Conservation (phyloP, 140 eudicot genomes). For the Bidens hawaiensis region DNA sequence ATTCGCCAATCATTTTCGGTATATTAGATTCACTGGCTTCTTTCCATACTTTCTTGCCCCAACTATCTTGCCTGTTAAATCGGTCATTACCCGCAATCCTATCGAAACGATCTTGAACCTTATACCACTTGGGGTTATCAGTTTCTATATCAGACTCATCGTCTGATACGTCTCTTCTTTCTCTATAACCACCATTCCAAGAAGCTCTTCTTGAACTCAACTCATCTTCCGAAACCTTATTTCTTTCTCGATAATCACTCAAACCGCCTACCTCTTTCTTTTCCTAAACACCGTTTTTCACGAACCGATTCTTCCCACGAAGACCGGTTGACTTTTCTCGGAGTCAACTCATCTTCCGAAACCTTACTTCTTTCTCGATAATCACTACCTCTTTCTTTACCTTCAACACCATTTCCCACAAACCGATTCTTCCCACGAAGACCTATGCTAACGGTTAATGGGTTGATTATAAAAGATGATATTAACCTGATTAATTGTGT, state of each 20-base stretch:
- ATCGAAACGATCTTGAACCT: slow-evolving; percentile 46
- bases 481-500: too few relatives aligned
- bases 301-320: slow-evolving; percentile 83
- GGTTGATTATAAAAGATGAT: too few relatives aligned
- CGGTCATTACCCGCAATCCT: slow-evolving; percentile 32
- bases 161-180: slow-evolving; percentile 16
- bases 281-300: slow-evolving; percentile 32
- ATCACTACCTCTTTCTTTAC: slow-evolving; percentile 32
- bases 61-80: slow-evolving; percentile 70
- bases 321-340: slow-evolving; percentile 44
- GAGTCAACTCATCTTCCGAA: slow-evolving; percentile 34
- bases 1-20: slow-evolving; percentile 86
- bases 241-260: slow-evolving; percentile 23
- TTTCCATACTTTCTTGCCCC: slow-evolving; percentile 84
- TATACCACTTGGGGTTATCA: slow-evolving; percentile 71
- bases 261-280: slow-evolving; percentile 26
- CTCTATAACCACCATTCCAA: too few relatives aligned
- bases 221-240: slow-evolving; percentile 31
- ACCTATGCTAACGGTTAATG: too few relatives aligned
- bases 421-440: slow-evolving; percentile 69
- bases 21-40: slow-evolving; percentile 79
- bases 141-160: slow-evolving; percentile 43
- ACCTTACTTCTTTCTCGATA: slow-evolving; percentile 8
- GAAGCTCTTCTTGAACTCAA: slow-evolving; percentile 29
- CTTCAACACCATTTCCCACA: slow-evolving; percentile 38